Base-by-base conservation (phyloP, 805 yeast genomes). In the Candida insectorum region DNA sequence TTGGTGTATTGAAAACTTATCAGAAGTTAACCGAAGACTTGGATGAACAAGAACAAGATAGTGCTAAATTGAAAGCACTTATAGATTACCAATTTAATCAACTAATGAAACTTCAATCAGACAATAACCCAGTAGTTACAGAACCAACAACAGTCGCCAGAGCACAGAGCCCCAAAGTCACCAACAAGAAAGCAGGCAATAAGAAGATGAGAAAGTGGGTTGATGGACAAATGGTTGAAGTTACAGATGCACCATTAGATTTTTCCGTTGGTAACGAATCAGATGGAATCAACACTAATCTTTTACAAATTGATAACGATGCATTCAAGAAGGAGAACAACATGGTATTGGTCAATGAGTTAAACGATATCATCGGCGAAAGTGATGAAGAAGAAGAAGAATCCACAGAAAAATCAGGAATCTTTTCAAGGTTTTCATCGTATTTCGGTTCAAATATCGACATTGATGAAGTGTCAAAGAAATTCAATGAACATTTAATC, bases 401-500 rank as follows among this genome's bases (percentile, higher is more conserved):
- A 3, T 32, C 38, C 5, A 17, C 28, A 11, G 16, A 30, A 11
- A 24, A 20, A 6, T 6, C 31, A 3, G 29, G 35, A 6, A 56
- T 66, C 37, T 56, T 66, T 30, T 46, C 58, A 5, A 65, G 62
- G 33, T 37, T 66, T 12, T 28, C 62, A 0, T 57, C 65, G 3
- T 66, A 57, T 37, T 64, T 66, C 24, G 70, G 70, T 4, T 48
- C 59, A 3, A 47, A 60, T 0, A 52, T 56, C 3, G 53, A 88
- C 50, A 65, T 91, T 36, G 71, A 71, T 24, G 77, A 79, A 26
- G 79, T 86, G 2, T 62, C 85, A 15, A 69, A 69, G 24, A 76
- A 79, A 27, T 72, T 93, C 59, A 73, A 77, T 34, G 83, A 85
- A 37, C 94, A 86, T 48, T 65, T 91, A 35, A 75, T 93, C 40